Evolutionary conservation across 257 asterid genomes (phyloP), one percentile per base, ranked within the genome.

Genomic region (Solanum neorickii): DNA sequence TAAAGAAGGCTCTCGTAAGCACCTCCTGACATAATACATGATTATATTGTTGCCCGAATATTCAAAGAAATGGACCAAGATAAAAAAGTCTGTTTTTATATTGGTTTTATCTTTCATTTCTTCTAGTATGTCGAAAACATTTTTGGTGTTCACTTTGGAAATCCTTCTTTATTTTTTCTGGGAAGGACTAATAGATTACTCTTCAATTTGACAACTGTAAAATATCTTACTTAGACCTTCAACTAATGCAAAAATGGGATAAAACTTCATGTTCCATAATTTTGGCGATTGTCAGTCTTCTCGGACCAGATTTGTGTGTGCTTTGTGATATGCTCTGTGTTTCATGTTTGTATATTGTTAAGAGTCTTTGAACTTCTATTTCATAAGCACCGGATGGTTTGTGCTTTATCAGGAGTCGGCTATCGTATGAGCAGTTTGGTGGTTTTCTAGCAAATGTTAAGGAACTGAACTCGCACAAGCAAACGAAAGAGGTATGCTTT

Each of bases 381-480:
- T 29, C 46, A 49, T 80, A 47, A 80, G 29, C 69, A 49, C 49
- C 29, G 46, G 29, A 80, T 80, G 85, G 29, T 29, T 80, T 80
- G 42, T 80, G 69, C 68, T 49, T 47, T 80, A 25, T 80, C 88
- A 95, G 99, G 91, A 91, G 93, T 87, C 95, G 98, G 87, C 87
- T 97, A 87, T 93, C 99, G 13, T 95, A 95, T 23, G 98, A 97
- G 92, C 98, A 95, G 91, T 97, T 97, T 83, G 96, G 99, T 25
- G 90, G 96, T n/a, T 97, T 97, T 92, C 94, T 97, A 60, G 93
- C 98, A 31, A 97, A 94, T 89, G 99, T 97, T 83, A 97, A 97
- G 95, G 98, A 95, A 27, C 91, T 97, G 74, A 97, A 95, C 86
- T 93, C 99, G 86, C 98, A 95, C 92, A 95, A 95, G 90, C 98